Evolutionary conservation across 1,284 basidiomycete genomes (phyloP), one percentile per base, ranked within the genome.

Genomic region (Leccinum subrobustum): DNA sequence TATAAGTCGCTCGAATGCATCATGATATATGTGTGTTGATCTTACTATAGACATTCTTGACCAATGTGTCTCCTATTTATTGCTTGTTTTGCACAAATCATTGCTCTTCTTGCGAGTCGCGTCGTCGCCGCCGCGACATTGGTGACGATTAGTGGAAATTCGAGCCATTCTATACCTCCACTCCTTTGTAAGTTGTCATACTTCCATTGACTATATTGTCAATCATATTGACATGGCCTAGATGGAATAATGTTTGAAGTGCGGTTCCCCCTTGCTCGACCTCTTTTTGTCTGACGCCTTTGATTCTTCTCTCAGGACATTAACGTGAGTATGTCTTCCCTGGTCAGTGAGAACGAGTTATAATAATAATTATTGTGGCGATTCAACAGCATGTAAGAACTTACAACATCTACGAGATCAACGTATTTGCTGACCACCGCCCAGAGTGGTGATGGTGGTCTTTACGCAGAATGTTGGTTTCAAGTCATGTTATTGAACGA

Each of bases 171-270:
- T 7, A 79, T 84, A 51, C 83, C 84, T 8, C 76, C 77, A 0
- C 79, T 81, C 2, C 68, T 85, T 58, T 85, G 83, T 83, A 60
- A 66, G 83, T 75, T 47, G 25, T 48, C 8, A 6, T 6, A 3
- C 5, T 6, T 51, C 11, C 44, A 20, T 47, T 47, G 31, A n/a
- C 18, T 9, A n/a, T 52, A 51, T 16, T 35, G 14, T 37, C 3
- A 16, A 54, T 60, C 23, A 57, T 39, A 8, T 23, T 67, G 14
- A 60, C 59, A 31, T 37, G 44, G 11, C 20, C 5, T 56, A 85
- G 83, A 77, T 68, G 83, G 83, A 16, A 76, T 78, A 58, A 85
- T 85, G 83, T 85, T 80, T 48, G 83, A 85, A 77, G 83, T 77
- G 66, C 59, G 70, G 56, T 7, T 25, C 16, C 16, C 25, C 42